Evolutionary conservation across 1,284 basidiomycete species (phyloP).

Genomic region (Meripilus lineatus): DNA sequence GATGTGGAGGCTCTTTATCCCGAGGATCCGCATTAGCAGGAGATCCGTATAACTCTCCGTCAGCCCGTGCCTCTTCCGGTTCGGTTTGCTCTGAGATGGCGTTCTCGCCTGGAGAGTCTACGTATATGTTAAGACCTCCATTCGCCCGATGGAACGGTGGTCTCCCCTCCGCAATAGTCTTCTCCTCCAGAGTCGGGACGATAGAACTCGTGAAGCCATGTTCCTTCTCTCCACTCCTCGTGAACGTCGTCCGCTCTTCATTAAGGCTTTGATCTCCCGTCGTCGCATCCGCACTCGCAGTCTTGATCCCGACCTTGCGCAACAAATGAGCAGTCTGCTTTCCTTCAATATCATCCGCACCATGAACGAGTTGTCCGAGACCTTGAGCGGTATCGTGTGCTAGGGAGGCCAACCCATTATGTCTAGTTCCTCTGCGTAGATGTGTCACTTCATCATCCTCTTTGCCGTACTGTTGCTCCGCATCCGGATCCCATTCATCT

Average conservation of each 20-base stretch:
- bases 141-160: neutral
- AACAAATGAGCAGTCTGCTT: conserved; percentile 33
- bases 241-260: conserved; percentile 51
- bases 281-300: conserved; percentile 29
- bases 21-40: conserved; percentile 48
- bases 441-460: conserved; percentile 34
- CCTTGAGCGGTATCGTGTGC: conserved; percentile 35
- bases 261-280: conserved; percentile 38
- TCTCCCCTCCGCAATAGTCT: conserved; percentile 33
- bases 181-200: conserved; percentile 73
- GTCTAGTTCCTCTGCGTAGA: conserved; percentile 29
- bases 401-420: conserved; percentile 31
- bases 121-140: conserved; percentile 1
- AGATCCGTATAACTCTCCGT: conserved; percentile 42
- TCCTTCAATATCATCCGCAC: conserved; percentile 34
- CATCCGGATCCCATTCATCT: conserved; percentile 76
- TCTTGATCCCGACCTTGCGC: conserved; percentile 41
- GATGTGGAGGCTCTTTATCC: conserved; percentile 44
- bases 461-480: conserved; percentile 56
- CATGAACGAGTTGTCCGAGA: conserved; percentile 43
- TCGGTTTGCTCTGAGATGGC: conserved; percentile 4
- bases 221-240: conserved; percentile 45
- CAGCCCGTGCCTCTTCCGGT: conserved; percentile 33
- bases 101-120: neutral
- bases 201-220: conserved; percentile 60